A percentile compares a stretch with the other conserved stretches of the same genome.
These are phyloP conservation scores for Aspergillus costaricaensis DNA, from an alignment of 2,329 filamentous ascomycete species.

Conservation along the genomic window DNA sequence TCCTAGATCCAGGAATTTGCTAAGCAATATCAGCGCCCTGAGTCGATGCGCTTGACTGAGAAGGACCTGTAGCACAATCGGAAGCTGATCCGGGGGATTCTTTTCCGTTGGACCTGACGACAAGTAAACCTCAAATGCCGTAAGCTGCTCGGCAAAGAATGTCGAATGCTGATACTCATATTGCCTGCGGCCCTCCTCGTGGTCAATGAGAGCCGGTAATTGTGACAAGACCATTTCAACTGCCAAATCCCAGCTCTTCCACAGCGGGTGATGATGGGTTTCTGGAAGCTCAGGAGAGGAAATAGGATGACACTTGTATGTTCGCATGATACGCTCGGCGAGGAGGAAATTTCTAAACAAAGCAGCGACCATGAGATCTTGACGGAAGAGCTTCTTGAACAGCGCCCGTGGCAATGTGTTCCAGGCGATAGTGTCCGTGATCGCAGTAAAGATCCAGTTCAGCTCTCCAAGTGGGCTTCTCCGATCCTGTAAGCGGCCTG, in stretches of 20 bases:
- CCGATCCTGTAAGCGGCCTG: conserved; percentile 87
- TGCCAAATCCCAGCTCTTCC: conserved; percentile 96
- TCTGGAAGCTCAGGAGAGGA: conserved; percentile 90
- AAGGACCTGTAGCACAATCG: conserved; percentile 92
- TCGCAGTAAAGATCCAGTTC: conserved; percentile 99
- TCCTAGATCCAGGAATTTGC: conserved; percentile 90
- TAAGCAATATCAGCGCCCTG: conserved; percentile 84
- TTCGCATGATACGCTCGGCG: conserved; percentile 91
- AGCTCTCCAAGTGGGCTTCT: conserved; percentile 92
- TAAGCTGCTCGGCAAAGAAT: conserved; percentile 96
- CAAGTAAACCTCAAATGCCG: conserved; percentile 94
- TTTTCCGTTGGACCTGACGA: conserved; percentile 79
- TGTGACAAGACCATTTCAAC: conserved; percentile 94
- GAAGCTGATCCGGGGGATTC: conserved; percentile 89
- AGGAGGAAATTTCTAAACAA: conserved; percentile 95
- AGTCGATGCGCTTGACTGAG: conserved; percentile 94
- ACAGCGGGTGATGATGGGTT: conserved; percentile 90
- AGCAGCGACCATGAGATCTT: conserved; percentile 98
- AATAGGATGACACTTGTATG: conserved; percentile 92
- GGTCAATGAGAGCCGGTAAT: conserved; percentile 76
- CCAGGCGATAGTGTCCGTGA: conserved; percentile 98
- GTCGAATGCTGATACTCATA: conserved; percentile 94
- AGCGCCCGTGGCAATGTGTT: conserved; percentile 85
- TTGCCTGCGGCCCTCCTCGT: conserved; percentile 70
- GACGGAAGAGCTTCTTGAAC: conserved; percentile 95